Base-by-base conservation (phyloP, 2,329 filamentous ascomycete genomes). In the Escovopsis weberi region DNA sequence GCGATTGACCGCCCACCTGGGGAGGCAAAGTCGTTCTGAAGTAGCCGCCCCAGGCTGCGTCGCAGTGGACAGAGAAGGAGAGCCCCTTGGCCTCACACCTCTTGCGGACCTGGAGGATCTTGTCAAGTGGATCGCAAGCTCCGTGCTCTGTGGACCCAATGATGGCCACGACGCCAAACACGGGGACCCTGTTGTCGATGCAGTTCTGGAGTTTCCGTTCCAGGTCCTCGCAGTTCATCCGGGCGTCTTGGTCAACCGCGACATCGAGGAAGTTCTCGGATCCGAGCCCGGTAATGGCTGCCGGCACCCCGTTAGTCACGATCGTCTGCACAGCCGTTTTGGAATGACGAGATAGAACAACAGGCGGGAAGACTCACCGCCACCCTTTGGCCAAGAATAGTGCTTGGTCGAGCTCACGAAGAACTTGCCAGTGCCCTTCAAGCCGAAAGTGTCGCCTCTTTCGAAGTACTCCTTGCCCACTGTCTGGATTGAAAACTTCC, bases 31-130 rank as follows among this genome's bases (percentile, higher is more conserved):
- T 68, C 0, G 61, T 61, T 26, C 58, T 57, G 43, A 70, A 71
- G 42, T 71, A 71, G 0, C 68, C 68, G 15, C 68, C 67, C 68
- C 68, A 71, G 1, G 67, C 67, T 0, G 65, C 68, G 45, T 70
- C 68, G 1, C 57, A 64, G 41, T 70, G 68, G 7, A 71, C 55
- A 0, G 67, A 43, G 40, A 70, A 70, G 0, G 65, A 68, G 0
- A 70, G 49, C 0, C 67, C 67, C 15, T 57, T 44, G 3, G 53
- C 52, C 47, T 68, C 64, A 39, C 63, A 64, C 18, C 58, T 49
- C n/a, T 60, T 53, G 4, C 67, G 61, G 5, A 69, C 48, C 1
- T 52, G 48, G 2, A 69, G 39, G 15, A 70, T 62, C 0, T 57
- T 48, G 1, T 49, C 48, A 0, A 70, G 48, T 1, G 56, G 54